Percentiles rank a stretch among this genome's conserved stretches.
Conservation (phyloP, 257 asterid genomes). For the Fraxinus anomala region DNA sequence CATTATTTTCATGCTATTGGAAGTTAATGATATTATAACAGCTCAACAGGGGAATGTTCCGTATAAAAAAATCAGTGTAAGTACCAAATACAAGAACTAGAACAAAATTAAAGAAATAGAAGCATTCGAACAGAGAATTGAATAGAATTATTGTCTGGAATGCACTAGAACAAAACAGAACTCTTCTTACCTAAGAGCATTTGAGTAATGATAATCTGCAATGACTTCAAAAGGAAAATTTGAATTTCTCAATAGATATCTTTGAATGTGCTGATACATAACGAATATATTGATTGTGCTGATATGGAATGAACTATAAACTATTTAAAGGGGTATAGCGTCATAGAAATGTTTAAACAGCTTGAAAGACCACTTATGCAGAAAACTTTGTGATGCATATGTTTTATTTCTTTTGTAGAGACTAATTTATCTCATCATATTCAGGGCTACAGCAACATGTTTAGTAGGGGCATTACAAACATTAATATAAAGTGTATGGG, state of each 20-base stretch:
- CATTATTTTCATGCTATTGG: no score
- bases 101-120: no score
- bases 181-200: constrained; percentile 34
- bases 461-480: constrained; percentile 42
- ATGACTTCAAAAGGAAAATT: constrained; percentile 28
- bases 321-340: not conserved
- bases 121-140: no score
- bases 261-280: not conserved
- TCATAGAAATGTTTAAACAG: no score
- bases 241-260: not conserved
- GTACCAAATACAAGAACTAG: no score
- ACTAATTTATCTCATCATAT: not conserved
- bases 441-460: constrained; percentile 56
- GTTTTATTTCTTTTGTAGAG: not conserved
- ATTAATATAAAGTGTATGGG: constrained; percentile 82
- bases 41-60: no score
- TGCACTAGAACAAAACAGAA: not conserved
- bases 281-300: no score
- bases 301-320: not conserved
- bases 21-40: no score
- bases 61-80: no score
- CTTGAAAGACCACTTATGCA: no score
- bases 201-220: constrained; percentile 46
- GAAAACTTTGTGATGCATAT: no score
- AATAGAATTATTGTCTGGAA: not conserved